Evolutionary conservation across 2,329 filamentous ascomycete genomes (phyloP), one percentile per base, ranked within the genome.

Genomic region (Plectosphaerella sp.): DNA sequence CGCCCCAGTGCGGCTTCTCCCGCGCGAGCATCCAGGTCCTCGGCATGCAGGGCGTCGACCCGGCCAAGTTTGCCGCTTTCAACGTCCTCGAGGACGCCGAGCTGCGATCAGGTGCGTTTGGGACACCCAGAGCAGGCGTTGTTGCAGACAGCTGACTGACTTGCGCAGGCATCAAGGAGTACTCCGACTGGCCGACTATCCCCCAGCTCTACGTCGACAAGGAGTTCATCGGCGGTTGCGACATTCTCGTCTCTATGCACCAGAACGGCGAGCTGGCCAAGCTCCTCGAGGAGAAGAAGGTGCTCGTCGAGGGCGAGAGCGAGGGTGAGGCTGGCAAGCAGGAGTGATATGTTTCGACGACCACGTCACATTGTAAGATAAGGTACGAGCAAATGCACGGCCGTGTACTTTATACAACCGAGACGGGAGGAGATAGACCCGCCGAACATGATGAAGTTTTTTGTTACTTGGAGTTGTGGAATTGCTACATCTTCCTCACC

Each of bases 141-240:
- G 16, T 10, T 9, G 6, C n/a, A 5, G 12, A 10, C 52, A 6
- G 49, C 35, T 12, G 28, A 41, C 51, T 58, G 48, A 61, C 51
- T 15, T 16, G 77, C 75, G 7, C 59, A 92, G 93, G 94, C 49
- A 96, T 99, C 76, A 99, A 99, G 75, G 93, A 99, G 73, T 99
- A 94, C 78, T 96, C 92, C 2, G 94, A 97, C 68, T 99, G 94
- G 94, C 94, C 94, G 14, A 99, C 94, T 18, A 97, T 99, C 67
- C 94, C 94, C 7, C 94, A 99, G 72, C 80, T 99, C 16, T 99
- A 97, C 72, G 79, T 99, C 49, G 84, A 95, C 57, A 93, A 93
- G 74, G 93, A 99, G 69, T 99, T 99, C 67, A 79, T 99, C 46
- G 94, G 94, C 51, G 94, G 94, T n/a, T 97, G 92, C 68, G 94